Evolutionary conservation across 2,329 filamentous ascomycete genomes (phyloP), one percentile per base, ranked within the genome.

Genomic region (Penicillium sp.): DNA sequence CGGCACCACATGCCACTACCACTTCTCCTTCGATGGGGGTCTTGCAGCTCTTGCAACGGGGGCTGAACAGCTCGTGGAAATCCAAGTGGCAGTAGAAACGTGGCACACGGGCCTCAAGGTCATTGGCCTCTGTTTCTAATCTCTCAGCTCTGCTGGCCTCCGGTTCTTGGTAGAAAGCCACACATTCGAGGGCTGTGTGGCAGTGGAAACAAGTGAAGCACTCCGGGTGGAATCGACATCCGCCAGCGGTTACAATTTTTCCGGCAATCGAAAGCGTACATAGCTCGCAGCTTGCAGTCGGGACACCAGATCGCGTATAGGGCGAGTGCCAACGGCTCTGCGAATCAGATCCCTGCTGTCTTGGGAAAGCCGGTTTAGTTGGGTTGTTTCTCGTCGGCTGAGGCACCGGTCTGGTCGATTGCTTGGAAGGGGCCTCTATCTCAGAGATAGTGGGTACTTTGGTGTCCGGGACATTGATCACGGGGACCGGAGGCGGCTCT

Each of bases 11-110:
- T 1, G 94, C 94, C 15, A 97, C 87, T 32, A 97, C 87, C 63
- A 97, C 91, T 74, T 97, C 92, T 40, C 92, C 92, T 63, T 97
- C 86, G 67, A 99, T 99, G 4, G 94, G 93, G 8, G 94, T 99
- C 72, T 89, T 91, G 82, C 94, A 99, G 72, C 90, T 91, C 76
- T 94, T 94, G 81, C 94, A 99, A 40, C 91, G 86, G 5, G 94
- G 94, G 32, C 89, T 91, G 74, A 90, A 99, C 51, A 89, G 79
- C 75, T 99, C 94, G 73, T 99, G 94, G 84, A 92, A 99, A 78
- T 99, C 94, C n/a, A 99, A 83, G 71, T 97, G 93, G 75, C 94
- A 99, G 77, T 89, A 99, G 81, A 97, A 97, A 12, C 93, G 86
- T 44, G 90, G 76, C 12, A 85, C 80, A 37, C 84, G 82, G 69